These are phyloP conservation scores for Xylariomycetidae sp. DNA, from an alignment of 2,329 filamentous ascomycete genomes.

Conservation along the genomic window DNA sequence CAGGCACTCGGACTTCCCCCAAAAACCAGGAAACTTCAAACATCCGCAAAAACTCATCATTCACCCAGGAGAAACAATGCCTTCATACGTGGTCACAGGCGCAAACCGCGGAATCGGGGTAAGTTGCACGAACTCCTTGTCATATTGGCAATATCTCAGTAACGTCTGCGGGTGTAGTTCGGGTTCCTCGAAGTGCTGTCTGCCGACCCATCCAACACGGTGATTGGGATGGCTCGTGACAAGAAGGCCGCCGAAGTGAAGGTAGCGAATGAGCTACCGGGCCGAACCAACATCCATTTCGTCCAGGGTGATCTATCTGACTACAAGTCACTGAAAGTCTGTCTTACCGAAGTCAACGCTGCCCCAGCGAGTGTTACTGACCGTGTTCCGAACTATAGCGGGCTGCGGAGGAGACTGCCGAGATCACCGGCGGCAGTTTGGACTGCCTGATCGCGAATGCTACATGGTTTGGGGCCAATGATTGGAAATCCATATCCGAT, in stretches of 20 bases:
- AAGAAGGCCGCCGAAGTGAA: constrained; percentile 39
- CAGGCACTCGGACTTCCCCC: no score
- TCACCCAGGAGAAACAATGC: no score
- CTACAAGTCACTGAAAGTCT: constrained; percentile 33
- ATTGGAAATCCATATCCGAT: constrained; percentile 26
- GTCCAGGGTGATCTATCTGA: constrained; percentile 40
- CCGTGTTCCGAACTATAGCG: background rate
- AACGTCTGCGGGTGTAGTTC: constrained; percentile 32
- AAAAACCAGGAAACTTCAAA: no score
- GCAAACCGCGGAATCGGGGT: background rate
- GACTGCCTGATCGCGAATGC: constrained; percentile 53
- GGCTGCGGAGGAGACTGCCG: background rate
- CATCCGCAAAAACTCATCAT: no score
- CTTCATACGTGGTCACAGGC: background rate
- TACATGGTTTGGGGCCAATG: constrained; percentile 18
- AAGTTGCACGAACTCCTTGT: background rate
- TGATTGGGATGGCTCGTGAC: constrained; percentile 45
- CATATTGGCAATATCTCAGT: background rate
- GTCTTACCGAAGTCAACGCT: no score
- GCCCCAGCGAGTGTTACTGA: no score
- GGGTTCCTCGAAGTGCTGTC: constrained; percentile 46
- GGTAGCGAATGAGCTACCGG: constrained; percentile 33
- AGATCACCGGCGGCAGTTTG: constrained; percentile 32
- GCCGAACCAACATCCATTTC: constrained; percentile 39
- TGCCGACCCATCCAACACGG: constrained; percentile 34